Percentiles rank a stretch among this genome's conserved stretches.
Evolutionary conservation across 2,329 filamentous ascomycete genomes (phyloP).

Genomic region (Epichloe gansuensis): DNA sequence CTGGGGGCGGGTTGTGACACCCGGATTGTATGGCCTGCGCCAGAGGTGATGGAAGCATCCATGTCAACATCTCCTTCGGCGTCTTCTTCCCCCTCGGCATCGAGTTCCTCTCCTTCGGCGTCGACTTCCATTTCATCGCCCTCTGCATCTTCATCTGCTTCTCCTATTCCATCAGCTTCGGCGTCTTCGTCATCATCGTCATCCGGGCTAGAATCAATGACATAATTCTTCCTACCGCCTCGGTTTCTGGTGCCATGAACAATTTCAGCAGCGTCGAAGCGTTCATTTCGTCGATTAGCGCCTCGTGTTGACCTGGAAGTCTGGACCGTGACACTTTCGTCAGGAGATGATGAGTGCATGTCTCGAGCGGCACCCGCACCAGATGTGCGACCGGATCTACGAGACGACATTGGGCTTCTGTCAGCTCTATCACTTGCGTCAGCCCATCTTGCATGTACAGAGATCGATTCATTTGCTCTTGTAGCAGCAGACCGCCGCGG

Average conservation of each 20-base stretch:
- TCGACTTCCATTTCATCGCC: conserved; percentile 25
- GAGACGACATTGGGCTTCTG: conserved; percentile 36
- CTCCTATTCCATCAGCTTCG: conserved; percentile 25
- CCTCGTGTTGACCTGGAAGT: conserved; percentile 36
- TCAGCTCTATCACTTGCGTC: conserved; percentile 24
- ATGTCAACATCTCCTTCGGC: conserved; percentile 35
- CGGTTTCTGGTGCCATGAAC: conserved; percentile 40
- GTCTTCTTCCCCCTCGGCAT: conserved; percentile 21
- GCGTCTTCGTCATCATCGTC: conserved; percentile 30
- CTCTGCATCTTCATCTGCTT: conserved; percentile 30
- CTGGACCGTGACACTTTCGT: conserved; percentile 39
- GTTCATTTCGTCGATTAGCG: conserved; percentile 24
- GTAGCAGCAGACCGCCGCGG: conserved; percentile 33
- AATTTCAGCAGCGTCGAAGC: conserved; percentile 34
- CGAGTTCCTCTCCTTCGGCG: conserved; percentile 28
- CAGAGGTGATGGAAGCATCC: conserved; percentile 21
- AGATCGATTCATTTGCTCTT: conserved; percentile 31
- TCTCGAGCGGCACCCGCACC: conserved; percentile 31
- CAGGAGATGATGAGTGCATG: conserved; percentile 34
- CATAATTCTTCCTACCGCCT: conserved; percentile 46
- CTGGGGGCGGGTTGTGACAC: conserved; percentile 32
- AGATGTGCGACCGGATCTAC: conserved; percentile 36
- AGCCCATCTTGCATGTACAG: conserved; percentile 29
- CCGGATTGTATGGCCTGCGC: conserved; percentile 29
- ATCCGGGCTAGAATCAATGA: conserved; percentile 43